Evolutionary conservation across 306 rosid species (phyloP), one percentile per base, ranked within the genome.

Genomic region (Quercus ilex): DNA sequence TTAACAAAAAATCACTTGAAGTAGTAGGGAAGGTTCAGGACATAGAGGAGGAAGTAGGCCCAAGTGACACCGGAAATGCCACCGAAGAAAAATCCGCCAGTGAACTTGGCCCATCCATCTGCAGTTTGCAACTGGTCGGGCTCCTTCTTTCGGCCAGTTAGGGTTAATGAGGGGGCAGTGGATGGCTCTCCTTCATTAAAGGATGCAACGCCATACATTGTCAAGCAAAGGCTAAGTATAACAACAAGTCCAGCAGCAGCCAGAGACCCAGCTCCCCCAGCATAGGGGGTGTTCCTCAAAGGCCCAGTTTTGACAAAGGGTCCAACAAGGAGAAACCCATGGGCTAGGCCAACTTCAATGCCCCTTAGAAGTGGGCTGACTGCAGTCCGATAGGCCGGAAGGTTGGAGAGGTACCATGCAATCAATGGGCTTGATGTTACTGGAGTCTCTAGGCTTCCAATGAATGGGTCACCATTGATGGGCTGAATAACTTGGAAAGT

Each of bases 251-350:
- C 99, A 2, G 76, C 99, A 1, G 99, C 99, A 0, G 92, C 97
- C 15, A 93, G 86, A 11, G 98, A 90, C 3, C 99, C 98, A 0
- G 99, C 99, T 4, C 58, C 80, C 1, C 97, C 99, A 0, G 96
- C 94, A 3, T 83, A 79, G 0, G 74, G 71, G 0, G 98, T 96
- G 93, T 93, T 79, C 83, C 99, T 91, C 31, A 96, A 25, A 21
- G 98, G 99, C 21, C 99, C 99, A 2, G 98, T 46, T 84, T 86
- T 96, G 23, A 96, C 97, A n/a, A 96, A 96, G 21, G 98, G 99
- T 26, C 99, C 98, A 0, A 93, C 99, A 0, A 96, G 90, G 4
- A 93, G 82, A 35, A 73, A 91, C 0, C 99, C 98, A 11, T 96
- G 99, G 76, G 99, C 99, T 52, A 93, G 81, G 7, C 99, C 99